Base-by-base conservation (phyloP, 148 eudicot genomes). In the Limonium bicolor region DNA sequence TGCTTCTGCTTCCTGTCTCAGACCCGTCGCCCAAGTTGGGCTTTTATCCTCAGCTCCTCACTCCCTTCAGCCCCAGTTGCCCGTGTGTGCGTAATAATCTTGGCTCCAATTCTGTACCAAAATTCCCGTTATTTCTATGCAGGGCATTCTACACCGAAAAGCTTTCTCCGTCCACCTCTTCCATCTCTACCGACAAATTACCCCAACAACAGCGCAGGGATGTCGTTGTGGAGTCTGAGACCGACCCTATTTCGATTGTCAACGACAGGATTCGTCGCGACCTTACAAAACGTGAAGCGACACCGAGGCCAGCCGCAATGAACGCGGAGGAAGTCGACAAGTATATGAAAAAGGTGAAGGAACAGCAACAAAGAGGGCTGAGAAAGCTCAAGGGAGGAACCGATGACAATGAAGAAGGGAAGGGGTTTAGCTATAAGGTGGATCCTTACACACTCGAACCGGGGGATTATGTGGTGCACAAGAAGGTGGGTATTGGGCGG, bases 381-480 rank as follows among this genome's bases (percentile, higher is more conserved):
- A 76, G 72, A 71, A 84, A 83, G 60, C 60, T 88, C 23, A 80
- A 72, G 50, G 78, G 62, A 30, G 51, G 28, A 17, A 51, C 51
- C 40, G 53, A 55, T 35, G 66, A 56, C 7, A 53, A 52, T 6
- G 47, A 22, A 9, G 39, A 33, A n/a, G 50, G 43, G 5, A 68
- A 46, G 7, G 50, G 41, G 57, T 58, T 77, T 31, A 68, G 67
- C 51, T 80, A 88, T 52, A 83, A 80, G 61, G 96, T 70, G 21
- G 94, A 88, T 51, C 96, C 96, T 23, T 88, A 77, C 52, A 62
- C 67, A 28, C 66, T 88, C 22, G 59, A 64, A 28, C 34, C 59
- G 14, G 96, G 94, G 12, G 96, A 88, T 54, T 88, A 88, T 50
- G 94, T 88, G 21, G 96, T 88, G 27, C 96, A 88, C 66, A 88